Evolutionary conservation across 1,139 yeast species (phyloP).

Genomic region (Kodamaea sp.): DNA sequence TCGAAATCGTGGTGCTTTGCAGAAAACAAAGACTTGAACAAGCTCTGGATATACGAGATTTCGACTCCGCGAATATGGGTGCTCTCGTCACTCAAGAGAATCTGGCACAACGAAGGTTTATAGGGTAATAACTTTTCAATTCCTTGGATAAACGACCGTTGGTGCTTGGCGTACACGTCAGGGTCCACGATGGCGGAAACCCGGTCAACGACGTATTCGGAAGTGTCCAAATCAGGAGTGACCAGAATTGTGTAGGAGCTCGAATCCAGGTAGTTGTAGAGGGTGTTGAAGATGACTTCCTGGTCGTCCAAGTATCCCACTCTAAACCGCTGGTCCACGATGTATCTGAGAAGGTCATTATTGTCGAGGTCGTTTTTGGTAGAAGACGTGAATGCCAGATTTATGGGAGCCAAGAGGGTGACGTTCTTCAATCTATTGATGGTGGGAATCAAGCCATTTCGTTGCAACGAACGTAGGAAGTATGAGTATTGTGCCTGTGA

Average conservation of each 20-base stretch:
- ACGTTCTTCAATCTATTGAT: conserved; percentile 66
- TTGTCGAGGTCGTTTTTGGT: conserved; percentile 20
- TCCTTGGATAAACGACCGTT: conserved; percentile 75
- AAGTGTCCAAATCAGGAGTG: conserved; percentile 29
- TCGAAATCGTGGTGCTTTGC: conserved; percentile 9
- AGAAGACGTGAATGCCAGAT: conserved; percentile 64
- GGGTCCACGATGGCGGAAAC: conserved; percentile 56
- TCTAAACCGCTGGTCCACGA: conserved; percentile 36
- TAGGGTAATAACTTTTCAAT: conserved; percentile 52
- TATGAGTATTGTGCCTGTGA: conserved; percentile 71
- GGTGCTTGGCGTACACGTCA: conserved; percentile 67
- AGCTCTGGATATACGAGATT: conserved; percentile 27
- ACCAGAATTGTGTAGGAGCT: conserved; percentile 28
- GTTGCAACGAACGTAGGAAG: conserved; percentile 66
- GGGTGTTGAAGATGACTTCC: conserved; percentile 34
- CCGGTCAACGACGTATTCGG: conserved; percentile 48
- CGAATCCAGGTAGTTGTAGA: conserved; percentile 20
- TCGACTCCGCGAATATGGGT: conserved; percentile 21
- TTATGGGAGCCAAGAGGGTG: conserved; percentile 83
- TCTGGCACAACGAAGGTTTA: conserved; percentile 46
- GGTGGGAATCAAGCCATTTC: conserved; percentile 64
- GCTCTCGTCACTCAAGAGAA: conserved; percentile 23
- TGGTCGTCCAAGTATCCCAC: conserved; percentile 33
- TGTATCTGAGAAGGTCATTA: conserved; percentile 32
- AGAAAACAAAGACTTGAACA: conserved; percentile 35